These are phyloP conservation scores for Chaetomiaceae sp. DNA, from an alignment of 2,329 filamentous ascomycete genomes.

Conservation along the genomic window DNA sequence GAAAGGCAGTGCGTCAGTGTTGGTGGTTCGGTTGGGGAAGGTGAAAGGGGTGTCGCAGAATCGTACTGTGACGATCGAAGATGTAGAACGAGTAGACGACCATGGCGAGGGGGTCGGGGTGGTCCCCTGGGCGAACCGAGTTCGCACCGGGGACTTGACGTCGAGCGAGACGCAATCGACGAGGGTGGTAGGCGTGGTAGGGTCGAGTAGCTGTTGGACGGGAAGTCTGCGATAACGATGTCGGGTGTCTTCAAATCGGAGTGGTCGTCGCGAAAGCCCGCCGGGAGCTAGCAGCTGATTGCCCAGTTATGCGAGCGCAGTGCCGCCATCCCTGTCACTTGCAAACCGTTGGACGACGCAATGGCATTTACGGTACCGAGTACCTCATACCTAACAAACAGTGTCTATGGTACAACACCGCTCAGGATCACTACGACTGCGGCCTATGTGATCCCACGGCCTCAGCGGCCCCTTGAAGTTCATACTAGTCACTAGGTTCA, in stretches of 20 bases:
- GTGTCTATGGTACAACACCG: too few species aligned
- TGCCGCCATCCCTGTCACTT: slow-evolving; percentile 2
- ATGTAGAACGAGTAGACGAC: slow-evolving; percentile 97
- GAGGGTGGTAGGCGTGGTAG: not conserved
- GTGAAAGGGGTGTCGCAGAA: not conserved
- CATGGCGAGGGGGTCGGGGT: slow-evolving; percentile 49
- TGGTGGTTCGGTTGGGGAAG: not conserved
- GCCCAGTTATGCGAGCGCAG: slow-evolving; percentile 9
- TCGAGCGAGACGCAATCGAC: not conserved
- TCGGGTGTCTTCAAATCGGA: slow-evolving; percentile 15
- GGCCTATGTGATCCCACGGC: too few species aligned
- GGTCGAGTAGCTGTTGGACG: not conserved
- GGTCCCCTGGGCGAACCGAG: slow-evolving; percentile 11
- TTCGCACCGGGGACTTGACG: slow-evolving; percentile 10
- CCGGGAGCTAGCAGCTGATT: slow-evolving; percentile 4
- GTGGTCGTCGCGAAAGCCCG: not conserved
- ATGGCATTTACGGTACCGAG: too few species aligned
- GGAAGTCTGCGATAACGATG: slow-evolving; percentile 2
- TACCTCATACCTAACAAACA: too few species aligned
- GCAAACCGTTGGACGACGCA: too few species aligned
- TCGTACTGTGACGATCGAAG: slow-evolving; percentile 92
- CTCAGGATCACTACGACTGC: too few species aligned
- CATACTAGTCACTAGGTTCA: too few species aligned
- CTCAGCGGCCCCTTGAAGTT: too few species aligned
- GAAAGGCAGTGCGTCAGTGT: not conserved